phyloP scores from a whole-genome alignment of 1,284 basidiomycete genomes.

The Austroboletus novae-zelandiae region DNA sequence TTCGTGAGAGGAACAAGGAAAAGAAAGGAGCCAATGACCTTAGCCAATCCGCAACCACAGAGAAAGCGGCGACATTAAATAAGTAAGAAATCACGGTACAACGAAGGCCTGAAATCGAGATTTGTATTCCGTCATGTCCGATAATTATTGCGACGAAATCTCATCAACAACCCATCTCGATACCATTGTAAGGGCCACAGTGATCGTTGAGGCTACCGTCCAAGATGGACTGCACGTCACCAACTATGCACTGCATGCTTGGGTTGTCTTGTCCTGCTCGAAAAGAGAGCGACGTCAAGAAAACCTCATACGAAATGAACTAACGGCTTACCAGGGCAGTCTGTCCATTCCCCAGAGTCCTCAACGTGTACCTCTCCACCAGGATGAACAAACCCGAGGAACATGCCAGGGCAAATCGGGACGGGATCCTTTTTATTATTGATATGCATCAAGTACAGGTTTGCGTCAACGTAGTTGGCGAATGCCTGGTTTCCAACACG shows the following conservation, averaged over 20 bases:
- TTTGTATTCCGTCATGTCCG: too few relatives aligned
- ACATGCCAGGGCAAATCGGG: neutral
- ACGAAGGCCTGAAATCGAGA: too few relatives aligned
- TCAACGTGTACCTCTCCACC: constrained; percentile 60
- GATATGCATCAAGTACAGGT: constrained; percentile 45
- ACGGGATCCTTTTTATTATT: constrained; percentile 52
- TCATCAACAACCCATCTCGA: constrained; percentile 20
- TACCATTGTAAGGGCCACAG: constrained; percentile 56
- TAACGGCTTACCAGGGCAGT: constrained; percentile 41
- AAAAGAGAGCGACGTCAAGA: neutral
- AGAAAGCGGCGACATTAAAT: too few relatives aligned
- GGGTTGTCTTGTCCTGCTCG: constrained; percentile 54
- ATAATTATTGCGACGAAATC: too few relatives aligned
- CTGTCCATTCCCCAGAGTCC: constrained; percentile 45
- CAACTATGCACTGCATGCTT: constrained; percentile 49
- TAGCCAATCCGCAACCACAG: too few relatives aligned
- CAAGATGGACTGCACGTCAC: constrained; percentile 54
- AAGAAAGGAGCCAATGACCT: too few relatives aligned
- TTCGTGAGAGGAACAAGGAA: too few relatives aligned
- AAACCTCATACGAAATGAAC: neutral
- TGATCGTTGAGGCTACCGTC: constrained; percentile 48
- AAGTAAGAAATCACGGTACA: too few relatives aligned
- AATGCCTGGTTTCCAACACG: constrained; percentile 6
- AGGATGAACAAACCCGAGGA: constrained; percentile 51
- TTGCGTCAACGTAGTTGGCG: constrained; percentile 49